Percentiles rank a stretch among this genome's conserved stretches.
Evolutionary conservation across 2,329 filamentous ascomycete genomes (phyloP).

Genomic region (Penicillium sp.): DNA sequence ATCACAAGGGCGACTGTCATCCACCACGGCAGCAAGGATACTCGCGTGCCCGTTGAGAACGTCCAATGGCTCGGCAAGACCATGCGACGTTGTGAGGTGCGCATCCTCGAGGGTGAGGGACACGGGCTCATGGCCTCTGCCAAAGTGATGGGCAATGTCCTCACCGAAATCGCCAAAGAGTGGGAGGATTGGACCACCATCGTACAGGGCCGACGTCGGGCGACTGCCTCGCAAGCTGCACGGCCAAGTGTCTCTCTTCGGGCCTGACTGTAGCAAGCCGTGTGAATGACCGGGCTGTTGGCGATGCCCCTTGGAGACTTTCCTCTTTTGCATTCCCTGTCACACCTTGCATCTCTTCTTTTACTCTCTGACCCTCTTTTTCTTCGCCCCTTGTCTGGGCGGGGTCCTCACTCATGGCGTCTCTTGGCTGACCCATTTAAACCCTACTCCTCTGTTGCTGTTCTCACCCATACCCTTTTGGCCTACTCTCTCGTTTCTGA

Average conservation of each 20-base stretch:
- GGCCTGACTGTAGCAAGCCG: constrained; percentile 2
- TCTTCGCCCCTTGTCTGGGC: too few species aligned
- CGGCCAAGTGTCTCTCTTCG: constrained; percentile 17
- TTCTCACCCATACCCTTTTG: too few species aligned
- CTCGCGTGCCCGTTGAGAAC: constrained; percentile 88
- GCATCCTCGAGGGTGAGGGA: constrained; percentile 83
- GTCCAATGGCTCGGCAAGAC: constrained; percentile 89
- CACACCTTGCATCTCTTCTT: too few species aligned
- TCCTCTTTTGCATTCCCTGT: too few species aligned
- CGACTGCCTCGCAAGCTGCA: constrained; percentile 20
- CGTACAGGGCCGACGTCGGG: constrained; percentile 40
- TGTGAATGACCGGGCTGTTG: too few species aligned
- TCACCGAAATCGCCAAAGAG: constrained; percentile 89
- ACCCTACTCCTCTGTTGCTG: too few species aligned
- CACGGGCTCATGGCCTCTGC: constrained; percentile 96
- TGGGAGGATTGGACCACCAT: constrained; percentile 81
- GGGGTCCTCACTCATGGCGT: too few species aligned
- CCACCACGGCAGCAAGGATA: constrained; percentile 86
- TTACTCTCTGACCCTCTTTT: too few species aligned
- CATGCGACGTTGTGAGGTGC: constrained; percentile 88
- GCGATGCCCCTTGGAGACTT: too few species aligned
- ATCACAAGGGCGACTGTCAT: constrained; percentile 88
- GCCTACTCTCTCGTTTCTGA: too few species aligned
- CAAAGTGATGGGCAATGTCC: constrained; percentile 83
- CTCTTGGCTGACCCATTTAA: too few species aligned